phyloP scores from a whole-genome alignment of 1,139 yeast genomes.

The Spencermartinsiella ligniputridi region DNA sequence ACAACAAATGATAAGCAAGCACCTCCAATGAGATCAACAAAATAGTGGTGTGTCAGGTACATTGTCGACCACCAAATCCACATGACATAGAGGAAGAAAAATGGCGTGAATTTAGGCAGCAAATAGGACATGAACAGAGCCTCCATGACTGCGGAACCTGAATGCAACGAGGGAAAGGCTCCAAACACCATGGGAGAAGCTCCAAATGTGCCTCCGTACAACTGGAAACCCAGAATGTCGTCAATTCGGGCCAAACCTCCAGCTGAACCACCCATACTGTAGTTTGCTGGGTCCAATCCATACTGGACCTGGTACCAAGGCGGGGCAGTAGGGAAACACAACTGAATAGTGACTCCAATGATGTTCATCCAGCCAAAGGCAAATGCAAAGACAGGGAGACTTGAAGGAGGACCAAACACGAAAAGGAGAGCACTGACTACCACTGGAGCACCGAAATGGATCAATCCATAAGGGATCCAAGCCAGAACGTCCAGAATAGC shows the following conservation, averaged over 20 bases:
- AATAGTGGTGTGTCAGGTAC: constrained; percentile 95
- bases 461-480: constrained; percentile 93
- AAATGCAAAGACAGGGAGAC: constrained; percentile 81
- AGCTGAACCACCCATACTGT: constrained; percentile 89
- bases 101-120: constrained; percentile 62
- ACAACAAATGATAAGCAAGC: constrained; percentile 69
- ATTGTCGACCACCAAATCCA: constrained; percentile 99
- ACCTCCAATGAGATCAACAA: constrained; percentile 88
- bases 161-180: constrained; percentile 94
- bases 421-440: constrained; percentile 76
- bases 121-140: constrained; percentile 78
- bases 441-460: constrained; percentile 88
- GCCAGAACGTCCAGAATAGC: constrained; percentile 75
- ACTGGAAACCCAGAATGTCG: constrained; percentile 67
- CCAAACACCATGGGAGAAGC: constrained; percentile 96
- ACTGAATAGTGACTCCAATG: constrained; percentile 76
- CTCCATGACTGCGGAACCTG: constrained; percentile 92
- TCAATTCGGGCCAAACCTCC: constrained; percentile 96
- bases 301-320: constrained; percentile 94
- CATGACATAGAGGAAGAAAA: constrained; percentile 70
- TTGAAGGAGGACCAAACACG: constrained; percentile 89
- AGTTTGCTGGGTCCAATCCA: constrained; percentile 87
- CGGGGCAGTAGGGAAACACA: constrained; percentile 90
- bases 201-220: constrained; percentile 79
- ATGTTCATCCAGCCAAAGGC: constrained; percentile 98